A percentile compares a stretch with the other conserved stretches of the same genome.
These are phyloP conservation scores for Ananas comosus DNA, from an alignment of 176 grass and related monocot species.

Conservation along the genomic window DNA sequence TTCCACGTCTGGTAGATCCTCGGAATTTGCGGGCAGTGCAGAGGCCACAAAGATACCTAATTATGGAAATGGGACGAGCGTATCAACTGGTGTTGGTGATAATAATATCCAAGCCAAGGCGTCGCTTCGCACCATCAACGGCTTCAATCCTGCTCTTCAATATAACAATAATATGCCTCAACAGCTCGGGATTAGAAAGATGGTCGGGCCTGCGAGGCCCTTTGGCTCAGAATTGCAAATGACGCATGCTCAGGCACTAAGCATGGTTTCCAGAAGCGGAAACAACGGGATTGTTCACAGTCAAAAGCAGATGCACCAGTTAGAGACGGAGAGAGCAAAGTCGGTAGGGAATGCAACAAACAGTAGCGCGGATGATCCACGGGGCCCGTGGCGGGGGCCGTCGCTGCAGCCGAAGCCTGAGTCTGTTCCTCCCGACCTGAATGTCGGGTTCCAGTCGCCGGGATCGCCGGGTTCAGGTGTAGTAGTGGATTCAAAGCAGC, in stretches of 20 bases:
- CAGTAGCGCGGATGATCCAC: not conserved
- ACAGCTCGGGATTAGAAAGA: conserved; percentile 2
- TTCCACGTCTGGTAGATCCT: conserved; percentile 14
- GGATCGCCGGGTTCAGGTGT: conserved; percentile 17
- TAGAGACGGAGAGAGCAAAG: not conserved
- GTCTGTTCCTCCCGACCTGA: conserved; percentile 24
- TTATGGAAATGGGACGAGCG: conserved; percentile 9
- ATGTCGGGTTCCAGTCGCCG: conserved; percentile 25
- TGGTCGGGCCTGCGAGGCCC: conserved; percentile 7
- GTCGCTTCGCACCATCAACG: not conserved
- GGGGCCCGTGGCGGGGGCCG: not conserved
- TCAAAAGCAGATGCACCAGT: conserved; percentile 1
- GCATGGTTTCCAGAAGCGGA: conserved; percentile 8
- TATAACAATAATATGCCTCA: conserved; percentile 4
- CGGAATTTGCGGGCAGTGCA: not conserved
- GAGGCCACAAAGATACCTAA: not conserved
- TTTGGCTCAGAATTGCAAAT: conserved; percentile 15
- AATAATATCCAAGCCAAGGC: conserved; percentile 3
- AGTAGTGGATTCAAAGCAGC: conserved; percentile 16
- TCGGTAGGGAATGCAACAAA: conserved; percentile 1
- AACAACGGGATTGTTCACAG: conserved; percentile 3
- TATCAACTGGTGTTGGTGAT: not conserved
- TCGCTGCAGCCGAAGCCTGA: conserved; percentile 1
- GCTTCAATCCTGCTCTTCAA: not conserved
- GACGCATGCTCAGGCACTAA: conserved; percentile 26